Conservation (phyloP, 352 stramenopile genomes). For the Globisporangium camurandrum region DNA sequence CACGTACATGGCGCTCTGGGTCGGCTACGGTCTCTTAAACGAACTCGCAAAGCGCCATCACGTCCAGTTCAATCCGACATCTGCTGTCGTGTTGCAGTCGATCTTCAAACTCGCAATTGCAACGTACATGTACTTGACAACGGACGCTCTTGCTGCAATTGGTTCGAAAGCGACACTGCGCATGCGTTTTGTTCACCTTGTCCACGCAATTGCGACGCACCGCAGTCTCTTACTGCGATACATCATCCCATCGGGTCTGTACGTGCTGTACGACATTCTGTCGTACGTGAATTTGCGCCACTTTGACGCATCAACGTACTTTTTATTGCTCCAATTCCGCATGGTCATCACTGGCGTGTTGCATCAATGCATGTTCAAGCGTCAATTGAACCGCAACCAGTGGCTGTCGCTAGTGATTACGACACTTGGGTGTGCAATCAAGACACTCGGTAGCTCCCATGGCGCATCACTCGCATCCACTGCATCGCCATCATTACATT, state of each 20-base stretch:
- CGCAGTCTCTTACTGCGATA: conserved; percentile 50
- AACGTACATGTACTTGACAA: conserved; percentile 56
- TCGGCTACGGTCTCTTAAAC: conserved; percentile 71
- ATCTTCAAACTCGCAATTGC: conserved; percentile 64
- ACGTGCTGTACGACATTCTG: conserved; percentile 78
- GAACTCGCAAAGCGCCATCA: conserved; percentile 62
- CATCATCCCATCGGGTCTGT: conserved; percentile 66
- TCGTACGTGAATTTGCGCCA: conserved; percentile 74
- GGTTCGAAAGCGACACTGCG: not conserved
- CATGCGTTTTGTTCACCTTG: conserved; percentile 21
- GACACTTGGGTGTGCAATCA: conserved; percentile 68
- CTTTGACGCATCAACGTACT: conserved; percentile 76
- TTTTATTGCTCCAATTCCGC: conserved; percentile 71
- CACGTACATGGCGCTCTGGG: conserved; percentile 75
- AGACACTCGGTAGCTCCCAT: conserved; percentile 37
- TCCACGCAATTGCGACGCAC: conserved; percentile 30
- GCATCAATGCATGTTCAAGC: conserved; percentile 73
- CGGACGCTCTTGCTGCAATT: conserved; percentile 20
- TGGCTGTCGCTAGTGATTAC: conserved; percentile 67
- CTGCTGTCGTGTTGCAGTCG: conserved; percentile 68
- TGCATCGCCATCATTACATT: too few species aligned
- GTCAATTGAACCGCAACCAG: conserved; percentile 66
- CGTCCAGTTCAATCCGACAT: conserved; percentile 68
- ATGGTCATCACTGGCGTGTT: conserved; percentile 74
- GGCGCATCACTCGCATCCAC: too few species aligned